Conservation (phyloP, 306 rosid species). For the Trichosanthes cucumerina region DNA sequence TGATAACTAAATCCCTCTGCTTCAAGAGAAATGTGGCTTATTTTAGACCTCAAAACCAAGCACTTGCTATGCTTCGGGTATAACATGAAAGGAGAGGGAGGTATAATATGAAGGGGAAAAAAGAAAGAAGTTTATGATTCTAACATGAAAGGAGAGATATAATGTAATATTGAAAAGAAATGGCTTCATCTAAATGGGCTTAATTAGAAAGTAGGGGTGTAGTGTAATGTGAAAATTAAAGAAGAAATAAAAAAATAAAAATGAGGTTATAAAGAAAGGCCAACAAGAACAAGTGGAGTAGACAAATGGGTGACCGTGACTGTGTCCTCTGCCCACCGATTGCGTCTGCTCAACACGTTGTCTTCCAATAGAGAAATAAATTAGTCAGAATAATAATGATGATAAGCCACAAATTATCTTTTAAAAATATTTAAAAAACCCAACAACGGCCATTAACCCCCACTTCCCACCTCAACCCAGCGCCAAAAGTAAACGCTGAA, state of each 20-base stretch:
- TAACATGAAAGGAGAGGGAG: neutral
- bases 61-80: neutral
- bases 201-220: neutral
- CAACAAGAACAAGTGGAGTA: constrained; percentile 8
- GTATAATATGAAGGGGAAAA: neutral
- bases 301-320: constrained; percentile 13
- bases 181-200: neutral
- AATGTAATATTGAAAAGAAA: neutral
- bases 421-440: neutral
- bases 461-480: constrained; percentile 7
- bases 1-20: neutral
- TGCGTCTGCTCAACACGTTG: constrained; percentile 14
- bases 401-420: constrained; percentile 7
- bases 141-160: neutral
- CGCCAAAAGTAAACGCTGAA: constrained; percentile 5
- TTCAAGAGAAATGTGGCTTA: neutral
- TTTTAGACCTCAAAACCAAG: neutral
- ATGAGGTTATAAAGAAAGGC: neutral
- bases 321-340: constrained; percentile 5
- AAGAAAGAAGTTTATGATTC: neutral
- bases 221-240: neutral
- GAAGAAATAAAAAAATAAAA: neutral
- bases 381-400: constrained; percentile 12
- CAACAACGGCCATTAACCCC: constrained; percentile 8
- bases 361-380: constrained; percentile 10